These are phyloP conservation scores for Polyplosphaeria fusca DNA, from an alignment of 495 filamentous ascomycete genomes.

Conservation along the genomic window DNA sequence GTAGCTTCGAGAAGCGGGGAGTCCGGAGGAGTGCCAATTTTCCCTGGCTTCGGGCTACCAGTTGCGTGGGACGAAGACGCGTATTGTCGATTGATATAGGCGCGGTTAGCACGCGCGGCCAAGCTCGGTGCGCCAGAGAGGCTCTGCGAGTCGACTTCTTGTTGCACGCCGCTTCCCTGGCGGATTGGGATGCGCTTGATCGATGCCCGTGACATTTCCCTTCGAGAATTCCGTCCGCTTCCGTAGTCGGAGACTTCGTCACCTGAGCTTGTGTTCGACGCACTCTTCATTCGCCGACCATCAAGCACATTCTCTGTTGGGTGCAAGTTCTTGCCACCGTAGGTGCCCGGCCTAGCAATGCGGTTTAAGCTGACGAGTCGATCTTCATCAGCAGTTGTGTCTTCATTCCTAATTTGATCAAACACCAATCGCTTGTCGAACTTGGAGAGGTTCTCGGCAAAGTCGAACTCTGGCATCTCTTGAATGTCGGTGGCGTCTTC, in stretches of 20 bases:
- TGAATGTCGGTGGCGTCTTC: slow-evolving; percentile 97
- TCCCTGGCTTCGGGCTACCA: slow-evolving; percentile 28
- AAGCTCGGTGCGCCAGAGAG: slow-evolving; percentile 20
- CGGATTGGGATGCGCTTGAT: slow-evolving; percentile 43
- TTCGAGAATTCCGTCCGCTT: slow-evolving; percentile 53
- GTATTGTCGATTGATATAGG: slow-evolving; percentile 26
- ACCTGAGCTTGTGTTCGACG: slow-evolving; percentile 62
- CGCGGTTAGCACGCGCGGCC: slow-evolving; percentile 13
- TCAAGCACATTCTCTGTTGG: slow-evolving; percentile 89
- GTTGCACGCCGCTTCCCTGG: slow-evolving; percentile 35
- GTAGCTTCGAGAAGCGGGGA: slow-evolving; percentile 16
- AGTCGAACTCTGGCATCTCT: slow-evolving; percentile 91
- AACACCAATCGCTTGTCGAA: slow-evolving; percentile 93
- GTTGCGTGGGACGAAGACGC: slow-evolving; percentile 29
- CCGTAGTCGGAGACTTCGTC: slow-evolving; percentile 46
- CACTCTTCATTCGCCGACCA: slow-evolving; percentile 40
- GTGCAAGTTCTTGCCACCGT: slow-evolving; percentile 85
- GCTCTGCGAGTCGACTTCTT: slow-evolving; percentile 21
- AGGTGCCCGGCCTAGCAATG: slow-evolving; percentile 68
- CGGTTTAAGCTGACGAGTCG: slow-evolving; percentile 88
- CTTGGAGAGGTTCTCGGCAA: slow-evolving; percentile 78
- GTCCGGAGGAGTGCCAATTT: slow-evolving; percentile 25
- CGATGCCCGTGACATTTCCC: slow-evolving; percentile 53
- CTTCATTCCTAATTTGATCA: slow-evolving; percentile 80
- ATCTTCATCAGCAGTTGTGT: slow-evolving; percentile 81